A percentile compares a stretch with the other conserved stretches of the same genome.
Conservation (phyloP, 345 rosid species). For the Pelargonium nanum region DNA sequence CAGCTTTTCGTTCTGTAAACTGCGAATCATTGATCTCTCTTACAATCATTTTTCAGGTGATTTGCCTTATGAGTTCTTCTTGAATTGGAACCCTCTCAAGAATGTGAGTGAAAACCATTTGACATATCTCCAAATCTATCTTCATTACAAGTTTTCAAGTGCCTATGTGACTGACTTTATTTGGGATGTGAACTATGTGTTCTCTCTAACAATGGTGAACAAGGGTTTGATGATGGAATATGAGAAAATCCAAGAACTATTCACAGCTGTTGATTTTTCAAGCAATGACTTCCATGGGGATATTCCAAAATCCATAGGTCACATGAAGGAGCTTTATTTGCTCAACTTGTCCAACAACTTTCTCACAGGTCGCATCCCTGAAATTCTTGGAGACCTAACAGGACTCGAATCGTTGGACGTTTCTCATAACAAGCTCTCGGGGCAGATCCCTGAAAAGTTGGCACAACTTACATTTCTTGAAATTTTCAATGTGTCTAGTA, state of each 20-base stretch:
- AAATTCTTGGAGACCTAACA: not conserved
- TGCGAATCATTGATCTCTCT: constrained; percentile 13
- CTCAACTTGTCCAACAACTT: not conserved
- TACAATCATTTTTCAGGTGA: not conserved
- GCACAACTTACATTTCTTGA: not conserved
- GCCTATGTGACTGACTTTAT: not conserved
- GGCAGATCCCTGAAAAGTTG: not conserved
- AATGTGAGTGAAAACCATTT: not conserved
- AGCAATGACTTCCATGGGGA: not conserved
- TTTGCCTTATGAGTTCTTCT: constrained; percentile 8
- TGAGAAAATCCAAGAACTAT: not conserved
- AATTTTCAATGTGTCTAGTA: rapidly evolving
- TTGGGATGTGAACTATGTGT: not conserved
- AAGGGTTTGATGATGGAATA: not conserved
- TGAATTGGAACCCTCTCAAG: constrained; percentile 6
- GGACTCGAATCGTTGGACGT: not conserved
- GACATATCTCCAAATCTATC: too few relatives aligned
- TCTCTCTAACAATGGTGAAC: not conserved
- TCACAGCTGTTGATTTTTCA: not conserved
- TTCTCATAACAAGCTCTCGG: not conserved
- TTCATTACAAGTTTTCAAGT: too few relatives aligned
- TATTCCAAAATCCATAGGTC: not conserved
- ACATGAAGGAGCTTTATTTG: rapidly evolving
- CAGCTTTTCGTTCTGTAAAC: not conserved
- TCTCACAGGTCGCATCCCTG: not conserved